Evolutionary conservation across 345 rosid genomes (phyloP).

Genomic region (Sisymbrium altissimum): DNA sequence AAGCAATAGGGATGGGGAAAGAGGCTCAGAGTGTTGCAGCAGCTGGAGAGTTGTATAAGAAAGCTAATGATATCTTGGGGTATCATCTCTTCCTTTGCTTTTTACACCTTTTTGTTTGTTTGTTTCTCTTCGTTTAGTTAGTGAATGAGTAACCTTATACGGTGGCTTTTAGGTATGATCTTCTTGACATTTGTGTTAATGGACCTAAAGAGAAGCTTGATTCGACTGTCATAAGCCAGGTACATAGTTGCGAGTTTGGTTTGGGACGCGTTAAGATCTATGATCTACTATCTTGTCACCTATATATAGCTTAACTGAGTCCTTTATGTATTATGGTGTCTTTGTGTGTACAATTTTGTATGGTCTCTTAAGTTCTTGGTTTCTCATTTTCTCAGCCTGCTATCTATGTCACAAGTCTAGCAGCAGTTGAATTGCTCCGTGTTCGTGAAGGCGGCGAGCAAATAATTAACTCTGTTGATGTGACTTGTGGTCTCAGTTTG

Average conservation of each 20-base stretch:
- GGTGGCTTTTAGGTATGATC: conserved; percentile 68
- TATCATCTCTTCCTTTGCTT: conserved; percentile 21
- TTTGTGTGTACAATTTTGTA: too few relatives aligned
- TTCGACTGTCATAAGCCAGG: conserved; percentile 98
- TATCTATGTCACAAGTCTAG: conserved; percentile 96
- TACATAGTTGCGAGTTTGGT: conserved; percentile 5
- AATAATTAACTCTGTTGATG: conserved; percentile 87
- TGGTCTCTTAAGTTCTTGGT: not conserved
- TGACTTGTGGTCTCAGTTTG: conserved; percentile 93
- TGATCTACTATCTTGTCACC: not conserved
- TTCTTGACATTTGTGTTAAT: conserved; percentile 77
- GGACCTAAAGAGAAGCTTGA: conserved; percentile 98
- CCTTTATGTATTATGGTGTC: not conserved
- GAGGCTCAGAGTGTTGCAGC: conserved; percentile 74
- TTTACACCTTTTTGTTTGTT: conserved; percentile 1
- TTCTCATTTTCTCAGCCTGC: conserved; percentile 67
- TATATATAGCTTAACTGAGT: not conserved
- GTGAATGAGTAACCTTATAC: not conserved
- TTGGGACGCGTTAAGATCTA: not conserved
- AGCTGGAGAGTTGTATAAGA: conserved; percentile 73
- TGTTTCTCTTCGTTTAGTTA: not conserved
- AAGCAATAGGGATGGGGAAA: conserved; percentile 96
- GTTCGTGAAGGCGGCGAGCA: conserved; percentile 83
- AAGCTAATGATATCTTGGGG: conserved; percentile 84
- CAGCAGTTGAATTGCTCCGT: conserved; percentile 90